phyloP scores from a whole-genome alignment of 257 asterid genomes.

The Capsicum baccatum region DNA sequence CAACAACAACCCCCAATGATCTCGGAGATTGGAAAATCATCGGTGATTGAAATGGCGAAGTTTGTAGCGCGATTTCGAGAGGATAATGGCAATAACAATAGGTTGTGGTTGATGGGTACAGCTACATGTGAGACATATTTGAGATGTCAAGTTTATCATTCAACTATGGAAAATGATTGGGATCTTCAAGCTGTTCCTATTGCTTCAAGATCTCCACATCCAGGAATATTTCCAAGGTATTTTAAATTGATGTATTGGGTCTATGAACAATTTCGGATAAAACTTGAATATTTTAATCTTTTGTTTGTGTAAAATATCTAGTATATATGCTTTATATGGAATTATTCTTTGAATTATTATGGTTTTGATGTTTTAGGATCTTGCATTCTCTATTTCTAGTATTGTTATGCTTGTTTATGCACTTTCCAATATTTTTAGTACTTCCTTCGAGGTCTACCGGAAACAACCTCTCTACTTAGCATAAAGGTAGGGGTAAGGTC shows the following conservation, averaged over 20 bases:
- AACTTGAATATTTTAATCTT: constrained; percentile 29
- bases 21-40: constrained; percentile 63
- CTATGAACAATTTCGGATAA: constrained; percentile 5
- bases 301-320: background rate
- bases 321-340: constrained; percentile 22
- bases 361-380: background rate
- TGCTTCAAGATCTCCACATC: constrained; percentile 76
- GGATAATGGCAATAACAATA: constrained; percentile 31
- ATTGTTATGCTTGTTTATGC: background rate
- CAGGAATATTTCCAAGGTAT: constrained; percentile 81
- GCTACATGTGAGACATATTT: constrained; percentile 94
- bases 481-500: too few species aligned
- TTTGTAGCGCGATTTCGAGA: constrained; percentile 52
- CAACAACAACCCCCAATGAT: constrained; percentile 58
- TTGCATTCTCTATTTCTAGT: background rate
- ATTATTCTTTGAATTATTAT: constrained; percentile 20
- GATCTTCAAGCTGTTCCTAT: constrained; percentile 94
- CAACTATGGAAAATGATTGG: constrained; percentile 93
- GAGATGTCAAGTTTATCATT: constrained; percentile 96
- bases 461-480: too few species aligned
- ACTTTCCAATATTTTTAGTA: background rate
- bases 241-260: background rate
- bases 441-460: too few species aligned
- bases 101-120: constrained; percentile 86
- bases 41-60: constrained; percentile 69